Percentiles rank a stretch among this genome's conserved stretches.
Conservation (phyloP, 345 rosid species). For the Cardiospermum halicacabum region DNA sequence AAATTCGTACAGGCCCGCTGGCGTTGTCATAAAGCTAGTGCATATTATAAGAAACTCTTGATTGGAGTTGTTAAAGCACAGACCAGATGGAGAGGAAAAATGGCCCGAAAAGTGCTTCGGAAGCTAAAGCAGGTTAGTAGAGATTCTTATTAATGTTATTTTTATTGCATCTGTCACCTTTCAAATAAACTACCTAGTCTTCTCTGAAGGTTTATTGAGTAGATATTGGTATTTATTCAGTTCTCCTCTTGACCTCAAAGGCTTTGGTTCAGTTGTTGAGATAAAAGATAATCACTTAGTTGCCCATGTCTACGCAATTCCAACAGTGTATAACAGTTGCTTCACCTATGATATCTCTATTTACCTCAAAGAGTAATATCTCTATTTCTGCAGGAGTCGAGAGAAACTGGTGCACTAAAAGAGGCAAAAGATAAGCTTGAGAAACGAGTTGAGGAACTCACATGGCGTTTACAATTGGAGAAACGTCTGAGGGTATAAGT, state of each 20-base stretch:
- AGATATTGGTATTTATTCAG: too few relatives aligned
- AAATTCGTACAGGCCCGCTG: conserved; percentile 50
- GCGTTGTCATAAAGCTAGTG: conserved; percentile 54
- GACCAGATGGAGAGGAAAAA: conserved; percentile 74
- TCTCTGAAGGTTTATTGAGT: too few relatives aligned
- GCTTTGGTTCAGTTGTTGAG: too few relatives aligned
- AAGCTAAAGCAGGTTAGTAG: conserved; percentile 69
- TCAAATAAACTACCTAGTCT: too few relatives aligned
- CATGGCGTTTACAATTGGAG: conserved; percentile 71
- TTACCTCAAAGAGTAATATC: not conserved
- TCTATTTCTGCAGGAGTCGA: conserved; percentile 46
- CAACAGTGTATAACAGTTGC: not conserved
- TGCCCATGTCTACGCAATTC: too few relatives aligned
- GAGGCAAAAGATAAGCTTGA: conserved; percentile 78
- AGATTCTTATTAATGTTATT: not conserved
- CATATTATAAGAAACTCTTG: conserved; percentile 55
- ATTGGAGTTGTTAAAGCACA: conserved; percentile 58
- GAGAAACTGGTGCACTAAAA: conserved; percentile 73
- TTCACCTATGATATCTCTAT: not conserved
- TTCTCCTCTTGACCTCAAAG: too few relatives aligned
- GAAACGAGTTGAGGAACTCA: conserved; percentile 67
- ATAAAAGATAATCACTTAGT: too few relatives aligned
- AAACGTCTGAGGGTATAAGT: conserved; percentile 55
- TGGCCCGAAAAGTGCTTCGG: conserved; percentile 60
- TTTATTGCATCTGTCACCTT: not conserved